phyloP scores from a whole-genome alignment of 192 early-diverging fungal species.

The Phycomyces nitens region DNA sequence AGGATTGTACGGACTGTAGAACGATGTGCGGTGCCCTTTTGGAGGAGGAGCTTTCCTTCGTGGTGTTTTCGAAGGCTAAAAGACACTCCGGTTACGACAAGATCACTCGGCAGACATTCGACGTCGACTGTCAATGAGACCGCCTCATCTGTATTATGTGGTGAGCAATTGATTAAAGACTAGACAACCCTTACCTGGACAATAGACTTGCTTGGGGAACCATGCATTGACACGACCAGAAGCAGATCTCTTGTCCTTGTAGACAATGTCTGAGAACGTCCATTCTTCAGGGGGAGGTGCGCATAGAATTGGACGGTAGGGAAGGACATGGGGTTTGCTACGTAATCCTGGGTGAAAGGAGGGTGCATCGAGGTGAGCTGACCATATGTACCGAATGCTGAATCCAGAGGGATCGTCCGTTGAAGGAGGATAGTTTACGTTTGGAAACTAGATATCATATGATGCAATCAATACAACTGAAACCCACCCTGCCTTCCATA shows the following conservation, averaged over 20 bases:
- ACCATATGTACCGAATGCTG: slow-evolving; percentile 30
- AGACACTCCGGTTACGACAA: slow-evolving; percentile 5
- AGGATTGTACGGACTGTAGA: slow-evolving; percentile 11
- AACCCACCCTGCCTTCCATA: slow-evolving; percentile 3
- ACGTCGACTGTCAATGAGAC: slow-evolving; percentile 3
- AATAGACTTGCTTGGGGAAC: slow-evolving; percentile 21
- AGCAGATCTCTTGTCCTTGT: slow-evolving; percentile 21
- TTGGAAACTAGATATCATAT: slow-evolving; percentile 26
- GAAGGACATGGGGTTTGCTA: slow-evolving; percentile 28
- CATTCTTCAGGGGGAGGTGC: slow-evolving; percentile 28
- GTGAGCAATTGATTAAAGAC: no score
- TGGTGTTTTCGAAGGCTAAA: slow-evolving; percentile 24
- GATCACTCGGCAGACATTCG: not conserved
- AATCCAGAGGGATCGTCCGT: slow-evolving; percentile 36
- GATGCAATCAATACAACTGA: not conserved
- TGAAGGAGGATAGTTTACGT: slow-evolving; percentile 40
- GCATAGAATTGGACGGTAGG: slow-evolving; percentile 33
- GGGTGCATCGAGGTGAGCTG: slow-evolving; percentile 35
- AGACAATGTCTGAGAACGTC: slow-evolving; percentile 20
- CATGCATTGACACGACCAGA: slow-evolving; percentile 16
- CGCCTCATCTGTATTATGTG: not conserved
- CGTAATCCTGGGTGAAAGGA: slow-evolving; percentile 23
- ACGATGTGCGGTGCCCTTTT: slow-evolving; percentile 17
- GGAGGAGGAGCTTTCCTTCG: slow-evolving; percentile 22
- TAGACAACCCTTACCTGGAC: slow-evolving; percentile 17